Evolutionary conservation across 257 asterid species (phyloP).

Genomic region (Datura wrightii): DNA sequence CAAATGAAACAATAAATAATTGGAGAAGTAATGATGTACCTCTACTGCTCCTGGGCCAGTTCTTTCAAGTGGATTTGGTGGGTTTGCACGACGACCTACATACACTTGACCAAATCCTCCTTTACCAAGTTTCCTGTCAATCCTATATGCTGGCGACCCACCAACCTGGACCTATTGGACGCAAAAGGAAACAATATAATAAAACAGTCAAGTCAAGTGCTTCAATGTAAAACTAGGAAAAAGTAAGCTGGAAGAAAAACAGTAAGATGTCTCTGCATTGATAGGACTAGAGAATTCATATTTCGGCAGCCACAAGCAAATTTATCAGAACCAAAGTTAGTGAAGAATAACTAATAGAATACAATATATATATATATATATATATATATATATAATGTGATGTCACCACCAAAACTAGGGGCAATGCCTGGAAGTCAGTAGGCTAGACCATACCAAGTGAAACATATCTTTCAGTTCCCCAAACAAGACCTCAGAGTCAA

Average conservation of each 20-base stretch:
- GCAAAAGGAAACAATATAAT: constrained; percentile 24
- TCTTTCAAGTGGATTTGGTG: constrained; percentile 68
- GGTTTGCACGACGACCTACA: constrained; percentile 81
- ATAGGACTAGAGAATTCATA: constrained; percentile 19
- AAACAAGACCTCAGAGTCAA: not conserved
- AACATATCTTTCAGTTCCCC: not conserved
- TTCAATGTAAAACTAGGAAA: constrained; percentile 3
- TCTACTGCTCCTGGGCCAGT: constrained; percentile 86
- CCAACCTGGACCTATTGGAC: constrained; percentile 83
- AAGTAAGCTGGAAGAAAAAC: not conserved
- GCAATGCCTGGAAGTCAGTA: not conserved
- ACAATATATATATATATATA: too few species aligned
- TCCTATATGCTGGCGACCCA: constrained; percentile 76
- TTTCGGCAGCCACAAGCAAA: not conserved
- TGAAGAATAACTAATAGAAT: not conserved
- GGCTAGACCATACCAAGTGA: not conserved
- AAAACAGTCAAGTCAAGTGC: constrained; percentile 26
- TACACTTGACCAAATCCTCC: constrained; percentile 98
- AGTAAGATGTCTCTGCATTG: not conserved
- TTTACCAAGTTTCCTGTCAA: constrained; percentile 82
- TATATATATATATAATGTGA: not conserved
- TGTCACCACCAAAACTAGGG: constrained; percentile 3
- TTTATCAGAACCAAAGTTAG: not conserved
- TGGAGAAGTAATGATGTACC: constrained; percentile 44
- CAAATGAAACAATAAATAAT: constrained; percentile 25